Evolutionary conservation across 139 green algal species (phyloP).

Genomic region (Chlamydomonas asymmetrica): DNA sequence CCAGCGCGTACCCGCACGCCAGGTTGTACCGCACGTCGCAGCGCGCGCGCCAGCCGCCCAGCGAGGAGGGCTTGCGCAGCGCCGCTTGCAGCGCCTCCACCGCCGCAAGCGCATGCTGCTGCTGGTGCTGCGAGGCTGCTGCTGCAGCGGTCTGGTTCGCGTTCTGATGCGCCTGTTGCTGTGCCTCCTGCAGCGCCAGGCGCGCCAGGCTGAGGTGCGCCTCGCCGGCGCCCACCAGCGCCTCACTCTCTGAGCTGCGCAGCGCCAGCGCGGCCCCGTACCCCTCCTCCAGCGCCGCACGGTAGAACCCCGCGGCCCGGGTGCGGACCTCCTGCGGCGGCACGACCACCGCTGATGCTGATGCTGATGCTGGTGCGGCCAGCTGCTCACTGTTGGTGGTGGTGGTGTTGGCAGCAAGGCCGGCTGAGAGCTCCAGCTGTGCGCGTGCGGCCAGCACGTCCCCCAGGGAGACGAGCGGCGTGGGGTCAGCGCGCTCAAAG

Average conservation of each 20-base stretch:
- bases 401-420: too few species aligned
- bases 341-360: not conserved
- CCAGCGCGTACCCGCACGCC: slow-evolving; percentile 46
- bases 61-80: slow-evolving; percentile 29
- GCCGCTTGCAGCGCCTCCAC: slow-evolving; percentile 42
- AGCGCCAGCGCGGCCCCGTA: slow-evolving; percentile 68
- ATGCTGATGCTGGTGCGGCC: not conserved
- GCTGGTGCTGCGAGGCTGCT: not conserved
- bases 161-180: not conserved
- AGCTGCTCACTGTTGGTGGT: too few species aligned
- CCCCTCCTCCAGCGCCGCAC: slow-evolving; percentile 56
- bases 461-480: slow-evolving; percentile 64
- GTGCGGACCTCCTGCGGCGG: not conserved
- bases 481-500: slow-evolving; percentile 60
- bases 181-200: not conserved
- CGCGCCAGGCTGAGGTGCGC: slow-evolving; percentile 30
- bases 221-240: slow-evolving; percentile 46
- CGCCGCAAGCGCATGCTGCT: slow-evolving; percentile 12
- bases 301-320: slow-evolving; percentile 8
- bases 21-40: slow-evolving; percentile 64
- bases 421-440: slow-evolving; percentile 35
- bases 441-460: slow-evolving; percentile 61
- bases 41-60: slow-evolving; percentile 45
- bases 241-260: slow-evolving; percentile 46
- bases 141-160: not conserved